Base-by-base conservation (phyloP, 306 rosid species). In the Quercus alba region DNA sequence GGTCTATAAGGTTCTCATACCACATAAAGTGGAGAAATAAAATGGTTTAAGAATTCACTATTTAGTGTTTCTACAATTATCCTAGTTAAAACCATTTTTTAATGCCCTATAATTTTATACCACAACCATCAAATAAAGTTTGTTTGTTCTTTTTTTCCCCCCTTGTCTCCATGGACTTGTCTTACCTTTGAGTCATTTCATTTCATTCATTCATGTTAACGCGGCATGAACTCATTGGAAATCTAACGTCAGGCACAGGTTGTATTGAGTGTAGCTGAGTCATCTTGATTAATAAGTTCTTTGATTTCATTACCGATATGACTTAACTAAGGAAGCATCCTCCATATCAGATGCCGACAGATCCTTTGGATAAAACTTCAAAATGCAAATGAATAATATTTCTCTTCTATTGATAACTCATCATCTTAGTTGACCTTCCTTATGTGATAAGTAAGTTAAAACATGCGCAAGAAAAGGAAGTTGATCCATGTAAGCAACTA, bases 341-440 rank as follows among this genome's bases (percentile, higher is more conserved):
- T 75, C 72, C 15, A 9, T 52, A 17, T 71, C 63, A 61, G 71
- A 55, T 23, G 54, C 73, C 52, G 80, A 49, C 63, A 18, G 21
- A 54, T 28, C 55, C 25, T 30, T 38, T 18, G 67, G 70, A 62
- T 52, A 57, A 26, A 70, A 4, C 23, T 1, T 21, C 17, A 49
- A 49, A 49, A 49, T 49, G 54, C 31, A 20, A 58, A 7, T 21
- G 3, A 28, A 55, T 17, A 4, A 11, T 21, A 19, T 33, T 33
- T 35, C 67, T 3, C 19, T 25, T 70, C 10, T 5, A 52, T 35
- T 2, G 62, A 80, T 78, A 80, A 69, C 75, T 77, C 81, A 70
- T 44, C 72, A 33, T 38, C 71, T 23, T 20, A 58, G 85, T 77
- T 80, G 85, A 73, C 84, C 59, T 57, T 77, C 56, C 33, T 18